Percentiles rank a stretch among this genome's conserved stretches.
These are phyloP conservation scores for Bothriochloa decipiens DNA, from an alignment of 176 grass and related monocot species.

Conservation along the genomic window DNA sequence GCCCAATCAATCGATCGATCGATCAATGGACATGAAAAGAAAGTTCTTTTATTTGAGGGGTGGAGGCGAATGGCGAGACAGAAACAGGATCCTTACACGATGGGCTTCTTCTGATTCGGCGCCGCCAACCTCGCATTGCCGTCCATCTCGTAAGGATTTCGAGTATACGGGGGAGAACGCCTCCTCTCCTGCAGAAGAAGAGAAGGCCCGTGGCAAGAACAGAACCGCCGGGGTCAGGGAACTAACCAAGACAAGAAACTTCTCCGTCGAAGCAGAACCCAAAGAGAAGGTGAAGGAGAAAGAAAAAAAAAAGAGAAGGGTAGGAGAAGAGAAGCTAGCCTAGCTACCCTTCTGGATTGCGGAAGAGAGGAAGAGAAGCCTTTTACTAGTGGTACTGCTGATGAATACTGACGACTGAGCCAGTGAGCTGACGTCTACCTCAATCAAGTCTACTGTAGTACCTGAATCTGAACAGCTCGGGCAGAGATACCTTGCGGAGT, in stretches of 20 bases:
- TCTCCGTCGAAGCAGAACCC: background rate
- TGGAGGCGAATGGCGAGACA: background rate
- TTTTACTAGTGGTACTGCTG: background rate
- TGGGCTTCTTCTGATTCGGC: slow-evolving; percentile 41
- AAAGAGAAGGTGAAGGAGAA: background rate
- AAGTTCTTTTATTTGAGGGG: no score
- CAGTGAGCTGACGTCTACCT: slow-evolving; percentile 28
- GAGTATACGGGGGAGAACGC: background rate
- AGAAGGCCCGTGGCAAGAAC: background rate
- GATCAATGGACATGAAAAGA: background rate
- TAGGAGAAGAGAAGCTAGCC: background rate
- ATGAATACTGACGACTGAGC: slow-evolving; percentile 8
- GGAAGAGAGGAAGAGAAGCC: background rate
- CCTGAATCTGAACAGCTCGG: background rate
- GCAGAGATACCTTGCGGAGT: background rate
- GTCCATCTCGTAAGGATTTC: slow-evolving; percentile 47
- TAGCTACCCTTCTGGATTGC: background rate
- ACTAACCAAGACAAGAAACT: slow-evolving; percentile 1
- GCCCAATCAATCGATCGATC: slow-evolving; percentile 1
- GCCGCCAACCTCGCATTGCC: slow-evolving; percentile 43
- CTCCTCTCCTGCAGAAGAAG: background rate
- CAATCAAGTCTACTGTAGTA: no score
- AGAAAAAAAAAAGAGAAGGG: background rate
- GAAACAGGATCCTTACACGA: slow-evolving; percentile 38
- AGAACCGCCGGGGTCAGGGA: background rate